Conservation (phyloP, 495 filamentous ascomycete species). For the Chaetomium tenue region DNA sequence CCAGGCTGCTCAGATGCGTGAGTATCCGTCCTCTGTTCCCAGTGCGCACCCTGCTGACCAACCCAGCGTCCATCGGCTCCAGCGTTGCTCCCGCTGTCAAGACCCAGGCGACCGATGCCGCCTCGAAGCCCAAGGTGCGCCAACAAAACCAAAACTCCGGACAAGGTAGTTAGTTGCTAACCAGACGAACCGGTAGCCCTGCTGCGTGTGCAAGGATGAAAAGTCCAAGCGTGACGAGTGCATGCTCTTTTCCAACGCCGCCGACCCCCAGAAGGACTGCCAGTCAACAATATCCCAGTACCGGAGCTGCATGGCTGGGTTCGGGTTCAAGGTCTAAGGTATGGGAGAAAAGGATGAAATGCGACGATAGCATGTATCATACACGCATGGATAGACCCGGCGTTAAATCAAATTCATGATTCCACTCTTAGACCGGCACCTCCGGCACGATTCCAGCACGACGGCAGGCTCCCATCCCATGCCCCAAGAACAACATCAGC, state of each 20-base stretch:
- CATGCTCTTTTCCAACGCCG: constrained; percentile 89
- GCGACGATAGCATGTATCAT: constrained; percentile 22
- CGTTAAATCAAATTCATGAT: constrained; percentile 1
- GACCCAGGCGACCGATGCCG: constrained; percentile 27
- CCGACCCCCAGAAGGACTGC: constrained; percentile 77
- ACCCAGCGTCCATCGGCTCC: constrained; percentile 33
- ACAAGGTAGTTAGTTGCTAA: background rate
- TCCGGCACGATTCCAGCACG: background rate
- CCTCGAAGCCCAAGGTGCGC: constrained; percentile 48
- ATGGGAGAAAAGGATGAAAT: background rate
- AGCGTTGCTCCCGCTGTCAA: constrained; percentile 28
- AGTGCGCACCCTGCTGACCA: background rate
- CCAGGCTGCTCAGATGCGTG: constrained; percentile 38
- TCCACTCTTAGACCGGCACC: constrained; percentile 7
- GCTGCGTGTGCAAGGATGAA: constrained; percentile 96
- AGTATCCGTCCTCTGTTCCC: constrained; percentile 15
- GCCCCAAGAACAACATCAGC: background rate
- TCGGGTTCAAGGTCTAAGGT: constrained; percentile 74
- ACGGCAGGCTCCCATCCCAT: background rate
- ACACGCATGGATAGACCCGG: constrained; percentile 17
- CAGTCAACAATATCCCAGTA: constrained; percentile 78
- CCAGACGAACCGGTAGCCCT: constrained; percentile 58
- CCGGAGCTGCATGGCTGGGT: constrained; percentile 88
- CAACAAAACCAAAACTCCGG: background rate
- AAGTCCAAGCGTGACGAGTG: constrained; percentile 93